Evolutionary conservation across 2,329 filamentous ascomycete species (phyloP).

Genomic region (Xylariomycetidae sp.): DNA sequence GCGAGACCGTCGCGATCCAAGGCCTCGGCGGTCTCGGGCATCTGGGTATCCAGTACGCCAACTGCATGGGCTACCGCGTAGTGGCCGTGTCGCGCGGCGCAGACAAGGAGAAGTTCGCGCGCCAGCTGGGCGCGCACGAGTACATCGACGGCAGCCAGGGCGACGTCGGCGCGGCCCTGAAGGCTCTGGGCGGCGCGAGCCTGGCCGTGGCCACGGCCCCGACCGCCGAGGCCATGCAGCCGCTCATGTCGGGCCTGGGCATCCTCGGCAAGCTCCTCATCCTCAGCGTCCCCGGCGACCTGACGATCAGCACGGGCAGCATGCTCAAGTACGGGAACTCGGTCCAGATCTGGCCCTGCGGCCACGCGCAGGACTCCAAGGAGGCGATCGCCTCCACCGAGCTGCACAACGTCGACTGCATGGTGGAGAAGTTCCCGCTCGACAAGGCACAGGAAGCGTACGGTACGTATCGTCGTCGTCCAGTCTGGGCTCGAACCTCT

Average conservation of each 20-base stretch:
- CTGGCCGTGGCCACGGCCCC: constrained; percentile 9
- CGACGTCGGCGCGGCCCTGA: constrained; percentile 6
- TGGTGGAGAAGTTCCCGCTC: constrained; percentile 12
- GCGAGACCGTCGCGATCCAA: constrained; percentile 39
- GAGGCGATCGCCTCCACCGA: constrained; percentile 11
- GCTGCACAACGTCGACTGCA: constrained; percentile 7
- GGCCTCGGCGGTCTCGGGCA: constrained; percentile 64
- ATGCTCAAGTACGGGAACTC: constrained; percentile 12
- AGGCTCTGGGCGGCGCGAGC: constrained; percentile 8
- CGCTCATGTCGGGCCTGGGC: constrained; percentile 12
- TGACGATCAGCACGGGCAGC: constrained; percentile 4
- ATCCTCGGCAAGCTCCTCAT: constrained; percentile 15
- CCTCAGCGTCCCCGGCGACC: constrained; percentile 8
- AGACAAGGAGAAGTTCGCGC: constrained; percentile 49
- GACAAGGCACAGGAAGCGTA: constrained; percentile 12
- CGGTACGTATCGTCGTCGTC: constrained; percentile 10
- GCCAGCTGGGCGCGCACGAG: constrained; percentile 50
- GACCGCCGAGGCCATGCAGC: constrained; percentile 7
- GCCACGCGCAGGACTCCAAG: constrained; percentile 8
- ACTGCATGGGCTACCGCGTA: constrained; percentile 59
- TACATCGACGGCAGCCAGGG: constrained; percentile 36
- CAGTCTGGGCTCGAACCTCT: too few species aligned
- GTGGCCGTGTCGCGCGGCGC: constrained; percentile 47
- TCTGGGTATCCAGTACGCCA: constrained; percentile 60
- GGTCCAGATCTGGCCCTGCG: constrained; percentile 12